Conservation (phyloP, 2,329 filamentous ascomycete species). For the Diaporthe citriasiana region DNA sequence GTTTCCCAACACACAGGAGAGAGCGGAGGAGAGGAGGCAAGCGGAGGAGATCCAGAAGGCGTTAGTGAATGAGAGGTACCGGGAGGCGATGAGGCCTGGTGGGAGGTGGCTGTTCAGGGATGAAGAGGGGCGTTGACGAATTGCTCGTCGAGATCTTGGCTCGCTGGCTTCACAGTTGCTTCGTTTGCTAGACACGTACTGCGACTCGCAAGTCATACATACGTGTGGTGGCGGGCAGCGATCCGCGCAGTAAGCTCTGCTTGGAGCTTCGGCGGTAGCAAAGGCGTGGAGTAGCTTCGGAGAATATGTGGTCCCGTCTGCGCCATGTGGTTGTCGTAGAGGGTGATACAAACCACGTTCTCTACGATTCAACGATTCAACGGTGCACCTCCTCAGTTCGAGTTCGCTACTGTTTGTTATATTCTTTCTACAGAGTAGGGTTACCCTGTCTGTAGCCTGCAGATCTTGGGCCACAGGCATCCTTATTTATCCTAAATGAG, state of each 20-base stretch:
- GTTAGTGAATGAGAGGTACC: slow-evolving; percentile 79
- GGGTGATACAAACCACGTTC: slow-evolving; percentile 2
- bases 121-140: slow-evolving; percentile 64
- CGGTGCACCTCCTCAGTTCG: neutral
- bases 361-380: neutral
- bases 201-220: neutral
- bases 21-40: slow-evolving; percentile 73
- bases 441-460: neutral
- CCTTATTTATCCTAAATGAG: neutral
- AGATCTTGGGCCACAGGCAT: neutral
- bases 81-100: slow-evolving; percentile 83
- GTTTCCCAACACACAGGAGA: slow-evolving; percentile 90
- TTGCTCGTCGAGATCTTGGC: neutral
- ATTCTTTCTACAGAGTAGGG: neutral
- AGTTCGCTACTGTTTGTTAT: neutral
- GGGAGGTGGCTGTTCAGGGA: slow-evolving; percentile 88
- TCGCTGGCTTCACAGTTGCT: slow-evolving; percentile 1
- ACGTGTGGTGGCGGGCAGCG: neutral
- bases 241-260: neutral
- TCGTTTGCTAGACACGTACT: neutral
- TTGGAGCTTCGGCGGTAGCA: neutral
- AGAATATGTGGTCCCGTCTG: neutral
- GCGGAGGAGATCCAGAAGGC: slow-evolving; percentile 74
- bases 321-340: neutral
- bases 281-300: slow-evolving; percentile 24